These are phyloP conservation scores for Ceratobasidium sp. DNA, from an alignment of 1,284 basidiomycete genomes.

Conservation along the genomic window DNA sequence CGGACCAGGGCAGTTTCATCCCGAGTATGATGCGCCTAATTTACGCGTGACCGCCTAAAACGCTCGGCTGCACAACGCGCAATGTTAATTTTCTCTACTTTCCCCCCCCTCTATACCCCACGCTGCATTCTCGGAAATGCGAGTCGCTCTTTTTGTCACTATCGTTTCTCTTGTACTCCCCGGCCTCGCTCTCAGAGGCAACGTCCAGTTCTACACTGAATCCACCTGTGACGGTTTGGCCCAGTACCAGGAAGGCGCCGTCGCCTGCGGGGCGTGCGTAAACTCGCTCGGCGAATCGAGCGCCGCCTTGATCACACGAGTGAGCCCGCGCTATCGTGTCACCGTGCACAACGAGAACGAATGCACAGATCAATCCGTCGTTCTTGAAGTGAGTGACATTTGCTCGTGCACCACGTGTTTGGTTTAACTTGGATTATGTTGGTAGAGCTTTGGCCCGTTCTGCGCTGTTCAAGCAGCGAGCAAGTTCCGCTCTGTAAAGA, in stretches of 20 bases:
- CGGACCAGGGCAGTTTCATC: not conserved
- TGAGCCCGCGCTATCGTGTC: conserved; percentile 5
- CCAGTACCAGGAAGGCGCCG: not conserved
- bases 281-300: conserved; percentile 5
- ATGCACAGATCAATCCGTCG: conserved; percentile 3
- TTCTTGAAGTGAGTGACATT: conserved; percentile 1
- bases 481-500: conserved; percentile 24
- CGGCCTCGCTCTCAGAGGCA: not conserved
- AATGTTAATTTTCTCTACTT: not conserved
- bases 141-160: conserved; percentile 14
- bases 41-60: not conserved
- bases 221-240: not conserved
- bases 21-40: conserved; percentile 15
- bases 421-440: not conserved
- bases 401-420: not conserved
- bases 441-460: conserved; percentile 21
- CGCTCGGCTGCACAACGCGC: not conserved
- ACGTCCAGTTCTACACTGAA: conserved; percentile 18
- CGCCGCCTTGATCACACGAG: not conserved
- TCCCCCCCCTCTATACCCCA: conserved; percentile 24
- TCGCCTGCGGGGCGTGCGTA: conserved; percentile 29
- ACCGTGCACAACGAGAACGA: conserved; percentile 17
- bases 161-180: conserved; percentile 1
- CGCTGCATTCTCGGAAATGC: conserved; percentile 11
- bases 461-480: conserved; percentile 31